phyloP scores from a whole-genome alignment of 202 grass and related monocot genomes.

The Digitaria exilis region DNA sequence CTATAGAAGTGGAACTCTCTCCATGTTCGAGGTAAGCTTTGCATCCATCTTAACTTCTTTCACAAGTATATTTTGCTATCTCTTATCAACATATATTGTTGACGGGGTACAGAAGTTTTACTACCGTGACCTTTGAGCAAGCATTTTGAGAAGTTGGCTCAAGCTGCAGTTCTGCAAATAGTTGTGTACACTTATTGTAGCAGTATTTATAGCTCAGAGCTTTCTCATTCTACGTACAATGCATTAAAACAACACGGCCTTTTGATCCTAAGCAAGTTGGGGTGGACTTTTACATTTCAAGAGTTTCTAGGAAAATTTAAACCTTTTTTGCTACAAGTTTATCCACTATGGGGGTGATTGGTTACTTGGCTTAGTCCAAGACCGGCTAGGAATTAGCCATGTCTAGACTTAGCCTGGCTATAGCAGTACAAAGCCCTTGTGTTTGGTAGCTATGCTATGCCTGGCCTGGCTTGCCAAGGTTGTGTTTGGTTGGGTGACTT shows the following conservation, averaged over 20 bases:
- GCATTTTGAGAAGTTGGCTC: background rate
- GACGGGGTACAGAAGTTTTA: background rate
- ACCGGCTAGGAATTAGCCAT: too few relatives aligned
- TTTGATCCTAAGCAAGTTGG: background rate
- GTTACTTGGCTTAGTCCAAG: too few relatives aligned
- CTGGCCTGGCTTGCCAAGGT: too few relatives aligned
- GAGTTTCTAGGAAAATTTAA: slow-evolving; percentile 18
- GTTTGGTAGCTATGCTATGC: too few relatives aligned
- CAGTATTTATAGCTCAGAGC: background rate
- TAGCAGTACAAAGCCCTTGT: too few relatives aligned
- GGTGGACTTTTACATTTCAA: background rate
- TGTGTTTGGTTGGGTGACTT: too few relatives aligned
- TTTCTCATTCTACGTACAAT: background rate
- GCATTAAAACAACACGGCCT: background rate
- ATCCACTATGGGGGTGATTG: too few relatives aligned
- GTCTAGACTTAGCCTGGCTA: too few relatives aligned
- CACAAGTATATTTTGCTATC: background rate
- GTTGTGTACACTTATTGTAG: background rate
- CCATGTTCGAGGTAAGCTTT: slow-evolving; percentile 89
- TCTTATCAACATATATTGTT: slow-evolving; percentile 21
- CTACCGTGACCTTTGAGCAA: background rate
- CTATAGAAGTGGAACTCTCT: slow-evolving; percentile 94
- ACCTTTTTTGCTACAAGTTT: too few relatives aligned
- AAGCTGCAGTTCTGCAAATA: background rate
- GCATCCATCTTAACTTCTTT: background rate